These are phyloP conservation scores for Pseudogymnoascus sp. DNA, from an alignment of 2,329 filamentous ascomycete species.

Conservation along the genomic window DNA sequence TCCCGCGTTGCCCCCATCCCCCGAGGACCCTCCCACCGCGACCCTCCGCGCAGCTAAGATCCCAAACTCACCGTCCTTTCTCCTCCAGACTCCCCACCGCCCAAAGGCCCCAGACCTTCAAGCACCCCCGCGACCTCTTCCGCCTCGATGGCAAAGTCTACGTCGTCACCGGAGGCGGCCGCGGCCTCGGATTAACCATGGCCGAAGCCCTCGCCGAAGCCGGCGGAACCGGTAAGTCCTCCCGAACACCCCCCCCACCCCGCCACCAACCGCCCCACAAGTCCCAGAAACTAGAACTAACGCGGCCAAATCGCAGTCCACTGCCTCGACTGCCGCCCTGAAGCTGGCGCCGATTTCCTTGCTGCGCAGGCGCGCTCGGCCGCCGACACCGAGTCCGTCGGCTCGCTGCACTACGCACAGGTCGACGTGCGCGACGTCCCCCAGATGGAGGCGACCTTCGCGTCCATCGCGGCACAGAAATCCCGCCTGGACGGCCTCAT, in stretches of 20 bases:
- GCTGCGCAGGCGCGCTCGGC: constrained; percentile 78
- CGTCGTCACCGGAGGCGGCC: constrained; percentile 82
- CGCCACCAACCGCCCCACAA: not conserved
- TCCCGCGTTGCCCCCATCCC: not conserved
- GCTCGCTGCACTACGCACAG: constrained; percentile 85
- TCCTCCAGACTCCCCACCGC: not conserved
- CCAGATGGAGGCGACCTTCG: constrained; percentile 61
- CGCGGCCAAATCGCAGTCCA: constrained; percentile 16
- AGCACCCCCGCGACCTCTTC: constrained; percentile 78
- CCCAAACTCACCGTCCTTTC: not conserved
- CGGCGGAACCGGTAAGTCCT: constrained; percentile 80
- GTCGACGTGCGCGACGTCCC: constrained; percentile 68
- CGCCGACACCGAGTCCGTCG: constrained; percentile 65
- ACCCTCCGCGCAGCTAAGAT: not conserved
- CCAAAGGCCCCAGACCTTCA: constrained; percentile 40
- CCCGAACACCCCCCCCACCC: constrained; percentile 64
- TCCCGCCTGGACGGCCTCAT: constrained; percentile 86
- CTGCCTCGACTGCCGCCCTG: not conserved
- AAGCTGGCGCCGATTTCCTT: constrained; percentile 28
- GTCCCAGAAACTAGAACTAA: not conserved
- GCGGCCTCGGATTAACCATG: constrained; percentile 87
- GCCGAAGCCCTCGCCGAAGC: constrained; percentile 75
- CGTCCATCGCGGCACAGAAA: constrained; percentile 62
- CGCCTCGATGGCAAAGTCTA: constrained; percentile 78
- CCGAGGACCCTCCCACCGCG: not conserved